Percentiles rank a stretch among this genome's conserved stretches.
These are phyloP conservation scores for Chenopodium suecicum DNA, from an alignment of 148 eudicot species.

Conservation along the genomic window DNA sequence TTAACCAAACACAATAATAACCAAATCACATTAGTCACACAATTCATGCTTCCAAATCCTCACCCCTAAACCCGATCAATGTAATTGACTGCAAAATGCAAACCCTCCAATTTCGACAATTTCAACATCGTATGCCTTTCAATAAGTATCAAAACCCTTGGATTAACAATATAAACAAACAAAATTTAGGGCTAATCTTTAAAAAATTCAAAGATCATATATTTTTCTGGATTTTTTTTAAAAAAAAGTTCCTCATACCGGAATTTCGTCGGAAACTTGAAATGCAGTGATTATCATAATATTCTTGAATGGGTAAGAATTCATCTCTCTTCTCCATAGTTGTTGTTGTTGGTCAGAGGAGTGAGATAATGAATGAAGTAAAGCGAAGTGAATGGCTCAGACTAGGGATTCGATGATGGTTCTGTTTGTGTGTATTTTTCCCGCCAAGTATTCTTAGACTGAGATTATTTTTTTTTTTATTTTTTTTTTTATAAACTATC, in stretches of 20 bases:
- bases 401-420: too few relatives aligned
- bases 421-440: too few relatives aligned
- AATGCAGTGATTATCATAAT: slow-evolving; percentile 2
- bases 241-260: slow-evolving; percentile 58
- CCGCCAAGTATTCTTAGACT: too few relatives aligned
- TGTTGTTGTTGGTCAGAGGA: neutral
- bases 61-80: slow-evolving; percentile 93
- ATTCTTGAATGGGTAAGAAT: neutral
- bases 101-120: slow-evolving; percentile 73
- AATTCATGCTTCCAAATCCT: slow-evolving; percentile 96
- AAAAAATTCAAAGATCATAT: neutral
- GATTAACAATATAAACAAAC: slow-evolving; percentile 30
- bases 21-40: slow-evolving; percentile 69
- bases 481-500: too few relatives aligned
- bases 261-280: slow-evolving; percentile 70
- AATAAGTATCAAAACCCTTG: slow-evolving; percentile 82
- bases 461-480: too few relatives aligned
- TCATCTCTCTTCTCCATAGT: neutral
- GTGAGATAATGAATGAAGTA: neutral
- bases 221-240: neutral
- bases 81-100: slow-evolving; percentile 55
- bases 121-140: slow-evolving; percentile 94
- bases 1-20: slow-evolving; percentile 20
- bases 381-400: too few relatives aligned
- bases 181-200: neutral